These are phyloP conservation scores for Trichosanthes cucumerina DNA, from an alignment of 306 rosid species.

Conservation along the genomic window DNA sequence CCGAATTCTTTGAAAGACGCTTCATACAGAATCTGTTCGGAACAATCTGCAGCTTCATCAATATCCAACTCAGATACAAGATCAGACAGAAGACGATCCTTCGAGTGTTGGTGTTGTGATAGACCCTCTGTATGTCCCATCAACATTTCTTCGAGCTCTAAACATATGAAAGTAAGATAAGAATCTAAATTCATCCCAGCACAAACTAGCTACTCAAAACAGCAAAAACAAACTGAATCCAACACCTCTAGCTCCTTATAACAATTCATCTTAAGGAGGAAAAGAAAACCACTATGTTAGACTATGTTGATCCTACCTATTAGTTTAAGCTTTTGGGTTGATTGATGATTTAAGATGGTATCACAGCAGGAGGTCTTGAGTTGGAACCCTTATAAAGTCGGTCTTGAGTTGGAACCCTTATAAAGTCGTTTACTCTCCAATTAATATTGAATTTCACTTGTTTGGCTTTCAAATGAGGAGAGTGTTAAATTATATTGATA, in stretches of 20 bases:
- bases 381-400: no score
- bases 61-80: conserved; percentile 36
- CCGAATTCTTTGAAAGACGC: conserved; percentile 80
- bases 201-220: neutral
- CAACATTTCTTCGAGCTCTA: conserved; percentile 48
- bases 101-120: conserved; percentile 40
- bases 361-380: no score
- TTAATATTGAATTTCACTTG: no score
- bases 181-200: neutral
- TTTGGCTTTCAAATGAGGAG: no score
- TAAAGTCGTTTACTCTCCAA: no score
- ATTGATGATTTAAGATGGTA: no score
- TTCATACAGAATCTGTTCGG: conserved; percentile 49
- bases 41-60: conserved; percentile 34
- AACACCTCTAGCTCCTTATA: neutral
- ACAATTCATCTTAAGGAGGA: neutral
- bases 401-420: no score
- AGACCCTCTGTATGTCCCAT: conserved; percentile 49
- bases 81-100: conserved; percentile 38
- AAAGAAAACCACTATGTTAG: no score
- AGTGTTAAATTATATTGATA: no score
- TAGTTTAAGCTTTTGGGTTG: no score
- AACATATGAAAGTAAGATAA: conserved; percentile 17
- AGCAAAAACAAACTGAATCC: neutral
- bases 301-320: no score